Base-by-base conservation (phyloP, 345 rosid genomes). In the Salix arbutifolia region DNA sequence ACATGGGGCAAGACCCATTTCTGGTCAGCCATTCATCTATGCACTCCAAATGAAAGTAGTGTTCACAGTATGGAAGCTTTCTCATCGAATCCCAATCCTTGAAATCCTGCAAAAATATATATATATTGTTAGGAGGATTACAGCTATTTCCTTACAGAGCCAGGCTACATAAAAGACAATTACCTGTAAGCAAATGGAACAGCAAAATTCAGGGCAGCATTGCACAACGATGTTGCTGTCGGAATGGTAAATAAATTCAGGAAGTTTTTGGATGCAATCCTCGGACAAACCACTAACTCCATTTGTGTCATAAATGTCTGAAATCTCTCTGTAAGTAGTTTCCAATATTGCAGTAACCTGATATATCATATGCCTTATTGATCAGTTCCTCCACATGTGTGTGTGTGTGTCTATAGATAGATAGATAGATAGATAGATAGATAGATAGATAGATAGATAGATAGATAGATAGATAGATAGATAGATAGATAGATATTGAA, bases 181-280 rank as follows among this genome's bases (percentile, higher is more conserved):
- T 72, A 90, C 98, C 92, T 90, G 88, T 72, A 94, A 86, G 85
- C 98, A 94, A 74, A 94, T 87, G 5, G 94, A 78, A 76, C 97
- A 94, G 46, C 76, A 71, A 44, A 46, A 8, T 52, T 62, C 74
- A 67, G 83, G 83, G 60, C 35, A 50, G 61, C 26, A 62, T 12
- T 72, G 53, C 56, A 68, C 76, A 53, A 21, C 60, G 33, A 21
- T 37, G 25, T 25, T 18, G 31, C 79, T 33, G 25, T 46, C 69
- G 4, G 78, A 84, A 80, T 69, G 21, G 73, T 82, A 80, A 30
- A 66, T 73, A 48, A n/a, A 68, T 18, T 70, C 72, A 1, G 94
- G 93, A 72, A 92, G 89, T 26, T 79, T 85, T 28, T 77, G 46
- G 40, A 94, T 86, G 53, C 33, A 74, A 23, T 72, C 77, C 14